Evolutionary conservation across 1,284 basidiomycete genomes (phyloP), one percentile per base, ranked within the genome.

Genomic region (Apiotrichum veenhuisii): DNA sequence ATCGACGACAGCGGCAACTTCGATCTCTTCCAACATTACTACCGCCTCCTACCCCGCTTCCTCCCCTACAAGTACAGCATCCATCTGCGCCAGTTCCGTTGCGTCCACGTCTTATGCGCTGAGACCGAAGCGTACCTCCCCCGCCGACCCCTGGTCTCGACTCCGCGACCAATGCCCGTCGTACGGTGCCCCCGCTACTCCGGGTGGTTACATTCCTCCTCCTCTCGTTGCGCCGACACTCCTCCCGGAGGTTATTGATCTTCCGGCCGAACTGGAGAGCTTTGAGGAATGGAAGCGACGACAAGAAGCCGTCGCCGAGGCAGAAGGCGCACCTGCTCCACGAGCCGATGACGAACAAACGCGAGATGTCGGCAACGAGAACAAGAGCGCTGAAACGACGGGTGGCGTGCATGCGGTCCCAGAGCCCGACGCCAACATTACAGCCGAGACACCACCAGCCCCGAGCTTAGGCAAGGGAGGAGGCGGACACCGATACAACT

Each of bases 201-300:
- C 44, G 15, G 42, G 12, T 4, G 20, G 3, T 10, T 12, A 30
- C 7, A 33, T 30, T 10, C 12, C 44, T 34, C 25, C 37, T 7
- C 36, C 45, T 25, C 26, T 38, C 3, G 14, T 44, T 15, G 47
- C 47, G 5, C 47, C 34, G 17, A 44, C 43, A 12, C 43, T 36
- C 18, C 38, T 54, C 41, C 17, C 52, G 34, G 22, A 52, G 10
- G 3, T 48, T 33, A 23, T 44, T 27, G 27, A 22, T 20, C 49
- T 47, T 18, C 40, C 46, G 2, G 33, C 36, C 38, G 40, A 43
- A 40, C 22, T 93, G 30, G 82, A 91, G 23, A 87, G 87, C 0
- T 95, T 95, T 68, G 88, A 93, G 67, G 91, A 94, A 60, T 94
- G 91, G 91, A 93, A 92, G 74, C 82, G 83, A 44, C 86, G 83